phyloP scores from a whole-genome alignment of 2,329 filamentous ascomycete genomes.

The Fusarium nematophilum region DNA sequence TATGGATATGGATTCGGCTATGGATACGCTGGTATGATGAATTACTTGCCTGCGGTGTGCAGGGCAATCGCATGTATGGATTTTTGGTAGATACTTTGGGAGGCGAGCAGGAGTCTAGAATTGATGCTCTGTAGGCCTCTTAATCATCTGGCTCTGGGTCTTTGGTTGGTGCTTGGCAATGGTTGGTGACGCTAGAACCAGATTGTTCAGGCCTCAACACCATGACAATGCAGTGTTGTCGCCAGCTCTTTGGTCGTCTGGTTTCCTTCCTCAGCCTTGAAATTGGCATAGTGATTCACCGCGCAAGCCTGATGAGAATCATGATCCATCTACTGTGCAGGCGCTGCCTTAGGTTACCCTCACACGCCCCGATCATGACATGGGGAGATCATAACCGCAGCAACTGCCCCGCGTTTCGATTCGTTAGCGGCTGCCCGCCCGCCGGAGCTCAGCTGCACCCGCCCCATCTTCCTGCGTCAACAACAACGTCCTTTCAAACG shows the following conservation, averaged over 20 bases:
- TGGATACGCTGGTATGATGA: slow-evolving; percentile 41
- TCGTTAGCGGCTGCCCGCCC: slow-evolving; percentile 20
- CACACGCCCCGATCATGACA: slow-evolving; percentile 29
- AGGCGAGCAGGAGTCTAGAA: slow-evolving; percentile 36
- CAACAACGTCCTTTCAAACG: slow-evolving; percentile 23
- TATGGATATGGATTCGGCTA: slow-evolving; percentile 41
- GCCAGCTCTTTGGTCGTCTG: background rate
- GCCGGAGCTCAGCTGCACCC: slow-evolving; percentile 32
- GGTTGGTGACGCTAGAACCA: slow-evolving; percentile 3
- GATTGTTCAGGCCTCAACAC: background rate
- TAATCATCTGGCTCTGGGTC: background rate
- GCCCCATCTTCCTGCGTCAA: slow-evolving; percentile 35
- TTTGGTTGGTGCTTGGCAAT: slow-evolving; percentile 1
- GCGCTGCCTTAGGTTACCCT: slow-evolving; percentile 4
- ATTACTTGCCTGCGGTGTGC: slow-evolving; percentile 38
- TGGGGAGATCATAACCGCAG: slow-evolving; percentile 15
- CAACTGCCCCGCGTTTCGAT: slow-evolving; percentile 42
- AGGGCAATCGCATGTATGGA: slow-evolving; percentile 39
- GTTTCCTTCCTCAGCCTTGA: background rate
- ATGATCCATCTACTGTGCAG: no score
- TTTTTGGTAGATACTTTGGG: slow-evolving; percentile 44
- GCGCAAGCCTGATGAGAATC: background rate
- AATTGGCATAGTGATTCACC: slow-evolving; percentile 7
- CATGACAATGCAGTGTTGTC: background rate
- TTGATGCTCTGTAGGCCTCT: slow-evolving; percentile 36